Conservation (phyloP, 1,284 basidiomycete species). For the Fomes fomentarius region DNA sequence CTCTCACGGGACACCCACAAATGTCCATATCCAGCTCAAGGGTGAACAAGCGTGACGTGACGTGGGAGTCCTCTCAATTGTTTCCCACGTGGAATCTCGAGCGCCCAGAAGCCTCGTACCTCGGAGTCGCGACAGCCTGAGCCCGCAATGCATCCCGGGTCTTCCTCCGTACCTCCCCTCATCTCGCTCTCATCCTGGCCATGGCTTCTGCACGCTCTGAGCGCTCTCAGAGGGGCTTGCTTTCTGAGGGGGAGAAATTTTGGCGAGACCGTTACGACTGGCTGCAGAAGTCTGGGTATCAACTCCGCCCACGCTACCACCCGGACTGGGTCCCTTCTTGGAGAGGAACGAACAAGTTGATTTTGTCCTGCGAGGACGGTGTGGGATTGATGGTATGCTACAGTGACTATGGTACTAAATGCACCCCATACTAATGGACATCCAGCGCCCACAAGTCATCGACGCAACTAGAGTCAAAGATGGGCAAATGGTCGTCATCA, state of each 20-base stretch:
- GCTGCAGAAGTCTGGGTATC: slow-evolving; percentile 23
- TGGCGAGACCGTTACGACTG: slow-evolving; percentile 15
- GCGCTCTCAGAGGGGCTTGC: not conserved
- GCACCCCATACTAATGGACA: too few relatives aligned
- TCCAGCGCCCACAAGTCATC: not conserved
- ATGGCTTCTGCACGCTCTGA: not conserved
- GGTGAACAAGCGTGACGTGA: too few relatives aligned
- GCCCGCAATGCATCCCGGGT: too few relatives aligned
- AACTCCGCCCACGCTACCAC: slow-evolving; percentile 24
- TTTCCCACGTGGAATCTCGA: too few relatives aligned
- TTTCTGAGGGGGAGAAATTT: not conserved
- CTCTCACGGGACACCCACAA: too few relatives aligned
- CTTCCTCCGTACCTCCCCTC: too few relatives aligned
- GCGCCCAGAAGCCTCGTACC: too few relatives aligned
- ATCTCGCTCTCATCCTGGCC: too few relatives aligned
- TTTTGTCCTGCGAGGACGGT: slow-evolving; percentile 15
- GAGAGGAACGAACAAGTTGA: slow-evolving; percentile 10
- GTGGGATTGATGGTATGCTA: not conserved
- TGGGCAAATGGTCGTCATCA: not conserved
- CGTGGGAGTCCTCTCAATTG: too few relatives aligned
- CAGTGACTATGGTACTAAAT: too few relatives aligned
- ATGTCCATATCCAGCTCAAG: too few relatives aligned
- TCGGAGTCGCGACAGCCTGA: too few relatives aligned
- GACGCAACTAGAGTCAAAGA: not conserved
- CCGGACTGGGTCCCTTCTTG: slow-evolving; percentile 30